These are phyloP conservation scores for Camptophora hylomeconis DNA, from an alignment of 2,329 filamentous ascomycete species.

Conservation along the genomic window DNA sequence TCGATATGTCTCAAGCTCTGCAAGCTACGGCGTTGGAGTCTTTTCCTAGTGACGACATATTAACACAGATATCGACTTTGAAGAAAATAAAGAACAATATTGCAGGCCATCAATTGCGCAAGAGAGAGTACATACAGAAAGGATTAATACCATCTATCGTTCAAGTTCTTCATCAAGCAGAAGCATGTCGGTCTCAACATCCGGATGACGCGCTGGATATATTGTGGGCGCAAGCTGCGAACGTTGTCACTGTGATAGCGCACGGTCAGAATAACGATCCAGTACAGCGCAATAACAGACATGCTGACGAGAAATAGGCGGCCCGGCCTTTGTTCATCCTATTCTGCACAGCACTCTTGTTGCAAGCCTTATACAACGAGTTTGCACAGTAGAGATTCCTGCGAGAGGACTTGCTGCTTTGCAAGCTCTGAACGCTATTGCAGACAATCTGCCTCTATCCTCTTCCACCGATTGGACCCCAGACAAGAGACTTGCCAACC, in stretches of 20 bases:
- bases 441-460: conserved; percentile 49
- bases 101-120: conserved; percentile 75
- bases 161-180: too few species aligned
- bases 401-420: conserved; percentile 60
- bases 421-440: conserved; percentile 58
- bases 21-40: too few species aligned
- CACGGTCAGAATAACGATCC: too few species aligned
- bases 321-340: conserved; percentile 63
- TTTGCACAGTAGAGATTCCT: conserved; percentile 48
- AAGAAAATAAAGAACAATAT: conserved; percentile 75
- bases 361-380: conserved; percentile 60
- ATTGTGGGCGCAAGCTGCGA: conserved; percentile 61
- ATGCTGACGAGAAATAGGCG: conserved; percentile 42
- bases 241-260: conserved; percentile 74
- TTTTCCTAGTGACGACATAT: too few species aligned
- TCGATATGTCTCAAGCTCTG: too few species aligned
- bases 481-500: conserved; percentile 43
- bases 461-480: conserved; percentile 37
- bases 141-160: conserved; percentile 48
- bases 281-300: too few species aligned
- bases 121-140: conserved; percentile 61
- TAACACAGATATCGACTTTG: conserved; percentile 35
- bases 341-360: conserved; percentile 56
- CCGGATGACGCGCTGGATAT: conserved; percentile 48
- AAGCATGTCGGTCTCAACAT: conserved; percentile 23